These are phyloP conservation scores for Nakaseomyces glabratus DNA, from an alignment of 1,139 yeast species.

Conservation along the genomic window DNA sequence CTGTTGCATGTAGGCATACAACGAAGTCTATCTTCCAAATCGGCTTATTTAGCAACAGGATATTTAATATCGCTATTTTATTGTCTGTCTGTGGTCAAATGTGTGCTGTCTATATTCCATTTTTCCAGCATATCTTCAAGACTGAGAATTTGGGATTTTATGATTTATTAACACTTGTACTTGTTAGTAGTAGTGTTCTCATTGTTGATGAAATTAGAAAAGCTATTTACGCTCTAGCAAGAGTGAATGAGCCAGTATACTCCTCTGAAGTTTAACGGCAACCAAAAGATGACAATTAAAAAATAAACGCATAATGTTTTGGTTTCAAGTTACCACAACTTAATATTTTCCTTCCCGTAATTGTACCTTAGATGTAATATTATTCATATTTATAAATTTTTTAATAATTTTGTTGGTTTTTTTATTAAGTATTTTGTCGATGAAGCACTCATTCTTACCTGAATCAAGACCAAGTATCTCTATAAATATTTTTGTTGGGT, in stretches of 20 bases:
- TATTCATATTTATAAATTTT: too few relatives aligned
- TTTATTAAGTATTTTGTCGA: too few relatives aligned
- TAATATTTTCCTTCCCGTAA: too few relatives aligned
- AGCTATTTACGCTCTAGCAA: background rate
- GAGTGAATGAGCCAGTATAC: background rate
- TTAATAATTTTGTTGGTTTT: too few relatives aligned
- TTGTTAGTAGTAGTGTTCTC: conserved; percentile 69
- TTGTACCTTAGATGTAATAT: too few relatives aligned
- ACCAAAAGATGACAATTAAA: too few relatives aligned
- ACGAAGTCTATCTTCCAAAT: conserved; percentile 69
- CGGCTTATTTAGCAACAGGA: conserved; percentile 62
- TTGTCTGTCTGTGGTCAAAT: conserved; percentile 81
- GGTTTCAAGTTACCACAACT: too few relatives aligned
- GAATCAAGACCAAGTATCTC: too few relatives aligned
- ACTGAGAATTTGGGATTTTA: conserved; percentile 71
- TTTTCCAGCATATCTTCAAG: conserved; percentile 82
- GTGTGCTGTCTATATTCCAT: conserved; percentile 84
- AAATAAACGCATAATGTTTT: too few relatives aligned
- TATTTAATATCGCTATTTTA: conserved; percentile 85
- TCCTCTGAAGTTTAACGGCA: background rate
- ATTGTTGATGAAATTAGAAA: conserved; percentile 80
- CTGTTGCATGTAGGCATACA: conserved; percentile 79
- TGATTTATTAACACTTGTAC: conserved; percentile 54
- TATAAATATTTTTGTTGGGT: too few relatives aligned
- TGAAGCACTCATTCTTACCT: too few relatives aligned